These are phyloP conservation scores for Xylaria grammica DNA, from an alignment of 495 filamentous ascomycete genomes.

Conservation along the genomic window DNA sequence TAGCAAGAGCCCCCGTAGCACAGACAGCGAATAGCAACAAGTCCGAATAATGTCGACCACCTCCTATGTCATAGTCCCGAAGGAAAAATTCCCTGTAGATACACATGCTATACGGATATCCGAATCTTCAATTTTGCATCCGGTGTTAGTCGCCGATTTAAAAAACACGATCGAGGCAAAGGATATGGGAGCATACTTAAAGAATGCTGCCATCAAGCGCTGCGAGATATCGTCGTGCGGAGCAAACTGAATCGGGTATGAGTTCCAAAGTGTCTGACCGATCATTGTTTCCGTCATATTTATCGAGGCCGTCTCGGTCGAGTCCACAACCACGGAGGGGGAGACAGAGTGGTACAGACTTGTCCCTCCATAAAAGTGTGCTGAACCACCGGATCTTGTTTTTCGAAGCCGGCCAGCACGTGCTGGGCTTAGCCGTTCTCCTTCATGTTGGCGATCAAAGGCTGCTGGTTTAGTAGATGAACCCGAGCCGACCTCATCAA, in stretches of 20 bases:
- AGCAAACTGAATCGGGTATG: constrained; percentile 22
- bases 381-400: constrained; percentile 30
- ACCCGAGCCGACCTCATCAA: constrained; percentile 9
- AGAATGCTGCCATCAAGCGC: constrained; percentile 38
- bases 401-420: constrained; percentile 34
- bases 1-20: constrained; percentile 37
- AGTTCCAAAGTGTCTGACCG: constrained; percentile 18
- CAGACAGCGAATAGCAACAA: constrained; percentile 42
- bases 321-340: constrained; percentile 7
- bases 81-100: constrained; percentile 42
- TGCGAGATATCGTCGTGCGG: constrained; percentile 33
- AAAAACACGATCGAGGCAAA: too few relatives aligned
- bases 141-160: too few relatives aligned
- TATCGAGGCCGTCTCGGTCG: constrained; percentile 8
- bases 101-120: constrained; percentile 41
- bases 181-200: too few relatives aligned
- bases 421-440: constrained; percentile 15
- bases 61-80: constrained; percentile 35
- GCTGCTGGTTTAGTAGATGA: not conserved
- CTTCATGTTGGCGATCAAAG: not conserved
- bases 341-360: constrained; percentile 33
- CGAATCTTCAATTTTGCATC: too few relatives aligned
- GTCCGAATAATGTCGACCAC: constrained; percentile 41
- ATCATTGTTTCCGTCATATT: constrained; percentile 1
- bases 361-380: constrained; percentile 39